Percentiles rank a stretch among this genome's conserved stretches.
These are phyloP conservation scores for Bacidia rubella DNA, from an alignment of 495 filamentous ascomycete species.

Conservation along the genomic window DNA sequence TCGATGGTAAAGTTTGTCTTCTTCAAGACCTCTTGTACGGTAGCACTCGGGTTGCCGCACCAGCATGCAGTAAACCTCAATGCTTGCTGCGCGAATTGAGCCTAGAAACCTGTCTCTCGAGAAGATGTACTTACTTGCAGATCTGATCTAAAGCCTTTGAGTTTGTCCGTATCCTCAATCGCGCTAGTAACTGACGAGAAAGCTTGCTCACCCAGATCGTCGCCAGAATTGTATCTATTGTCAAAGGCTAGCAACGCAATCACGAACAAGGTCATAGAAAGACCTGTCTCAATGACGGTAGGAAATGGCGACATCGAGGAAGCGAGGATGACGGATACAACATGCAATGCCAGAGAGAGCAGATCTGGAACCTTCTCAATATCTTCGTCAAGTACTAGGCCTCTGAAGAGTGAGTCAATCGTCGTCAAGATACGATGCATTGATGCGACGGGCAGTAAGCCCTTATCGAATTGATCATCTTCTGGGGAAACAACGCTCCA, in stretches of 20 bases:
- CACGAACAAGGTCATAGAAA: neutral
- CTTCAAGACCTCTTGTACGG: neutral
- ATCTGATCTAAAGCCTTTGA: neutral
- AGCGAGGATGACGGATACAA: neutral
- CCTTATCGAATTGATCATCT: neutral
- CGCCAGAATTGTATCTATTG: too few relatives aligned
- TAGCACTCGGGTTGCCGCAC: neutral
- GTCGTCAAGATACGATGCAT: too few relatives aligned
- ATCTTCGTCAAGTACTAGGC: neutral
- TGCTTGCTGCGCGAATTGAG: neutral
- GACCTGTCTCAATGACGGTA: neutral
- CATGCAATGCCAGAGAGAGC: neutral
- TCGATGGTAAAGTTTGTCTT: neutral
- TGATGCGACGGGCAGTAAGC: too few relatives aligned
- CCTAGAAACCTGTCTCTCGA: neutral
- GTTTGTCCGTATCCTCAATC: too few relatives aligned
- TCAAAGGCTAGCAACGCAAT: too few relatives aligned
- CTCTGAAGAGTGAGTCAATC: neutral
- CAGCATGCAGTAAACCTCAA: neutral
- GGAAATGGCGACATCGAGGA: neutral
- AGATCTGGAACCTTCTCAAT: neutral
- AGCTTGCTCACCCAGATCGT: too few relatives aligned
- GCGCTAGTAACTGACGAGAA: too few relatives aligned
- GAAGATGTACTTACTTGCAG: neutral
- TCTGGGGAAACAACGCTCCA: constrained; percentile 1